Conservation (phyloP, 2,329 filamentous ascomycete species). For the Rhynchosporium agropyri region DNA sequence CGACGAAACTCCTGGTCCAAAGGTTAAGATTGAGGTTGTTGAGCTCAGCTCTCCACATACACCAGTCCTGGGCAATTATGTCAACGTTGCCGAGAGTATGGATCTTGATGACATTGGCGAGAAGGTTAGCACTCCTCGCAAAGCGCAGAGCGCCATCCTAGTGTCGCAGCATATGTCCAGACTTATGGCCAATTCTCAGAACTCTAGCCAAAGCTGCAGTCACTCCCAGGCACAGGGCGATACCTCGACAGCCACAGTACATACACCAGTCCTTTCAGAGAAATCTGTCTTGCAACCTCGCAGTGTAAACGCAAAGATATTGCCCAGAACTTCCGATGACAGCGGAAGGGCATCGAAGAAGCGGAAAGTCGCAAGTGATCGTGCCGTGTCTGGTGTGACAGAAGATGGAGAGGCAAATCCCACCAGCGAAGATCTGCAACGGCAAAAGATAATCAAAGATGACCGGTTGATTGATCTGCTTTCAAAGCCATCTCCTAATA, state of each 20-base stretch:
- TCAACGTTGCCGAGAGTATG: constrained; percentile 40
- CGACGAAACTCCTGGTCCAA: constrained; percentile 19
- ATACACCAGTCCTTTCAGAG: not conserved
- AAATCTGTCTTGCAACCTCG: constrained; percentile 34
- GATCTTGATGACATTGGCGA: constrained; percentile 44
- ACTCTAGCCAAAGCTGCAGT: not conserved
- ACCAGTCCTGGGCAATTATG: constrained; percentile 26
- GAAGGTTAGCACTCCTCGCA: constrained; percentile 43
- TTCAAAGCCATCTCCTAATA: constrained; percentile 34
- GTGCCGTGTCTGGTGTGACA: constrained; percentile 27
- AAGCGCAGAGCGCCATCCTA: constrained; percentile 30
- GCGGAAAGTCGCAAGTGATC: constrained; percentile 27
- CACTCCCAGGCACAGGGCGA: constrained; percentile 11
- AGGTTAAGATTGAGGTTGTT: constrained; percentile 38
- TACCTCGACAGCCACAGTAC: not conserved
- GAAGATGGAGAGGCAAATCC: constrained; percentile 36
- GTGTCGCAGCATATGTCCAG: constrained; percentile 13
- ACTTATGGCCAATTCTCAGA: not conserved
- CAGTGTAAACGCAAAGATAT: constrained; percentile 37
- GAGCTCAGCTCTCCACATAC: constrained; percentile 42
- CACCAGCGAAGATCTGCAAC: not conserved
- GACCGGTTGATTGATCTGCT: constrained; percentile 31
- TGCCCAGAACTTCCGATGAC: constrained; percentile 32
- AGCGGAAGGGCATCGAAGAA: constrained; percentile 24
- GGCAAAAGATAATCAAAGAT: constrained; percentile 4